These are phyloP conservation scores for Actinomortierella ambigua DNA, from an alignment of 371 early-diverging fungal genomes.

Conservation along the genomic window DNA sequence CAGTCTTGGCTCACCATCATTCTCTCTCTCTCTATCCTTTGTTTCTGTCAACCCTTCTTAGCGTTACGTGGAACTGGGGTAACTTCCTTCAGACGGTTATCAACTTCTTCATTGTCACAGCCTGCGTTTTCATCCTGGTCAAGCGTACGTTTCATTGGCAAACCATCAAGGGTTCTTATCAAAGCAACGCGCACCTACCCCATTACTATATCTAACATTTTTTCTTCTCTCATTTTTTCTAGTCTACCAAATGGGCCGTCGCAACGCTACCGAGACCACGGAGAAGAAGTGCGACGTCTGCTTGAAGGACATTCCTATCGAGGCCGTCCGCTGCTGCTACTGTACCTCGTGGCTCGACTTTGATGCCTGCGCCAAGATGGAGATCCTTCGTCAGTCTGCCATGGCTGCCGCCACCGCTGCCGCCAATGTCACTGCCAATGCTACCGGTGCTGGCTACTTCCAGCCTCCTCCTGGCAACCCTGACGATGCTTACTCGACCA, in stretches of 20 bases:
- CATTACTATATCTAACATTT: neutral
- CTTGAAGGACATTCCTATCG: constrained; percentile 11
- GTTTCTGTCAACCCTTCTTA: neutral
- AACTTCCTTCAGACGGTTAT: constrained; percentile 42
- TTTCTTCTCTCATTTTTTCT: neutral
- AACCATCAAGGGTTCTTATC: neutral
- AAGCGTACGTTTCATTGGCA: constrained; percentile 13
- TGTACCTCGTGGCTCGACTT: constrained; percentile 42
- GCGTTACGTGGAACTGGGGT: constrained; percentile 41
- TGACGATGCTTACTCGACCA: no score
- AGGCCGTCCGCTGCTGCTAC: constrained; percentile 22
- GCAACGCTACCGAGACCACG: constrained; percentile 5
- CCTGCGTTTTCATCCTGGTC: constrained; percentile 36
- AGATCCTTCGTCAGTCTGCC: no score
- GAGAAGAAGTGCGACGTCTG: constrained; percentile 41
- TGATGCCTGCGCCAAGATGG: constrained; percentile 22
- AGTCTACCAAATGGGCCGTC: constrained; percentile 36
- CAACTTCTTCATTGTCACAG: constrained; percentile 39
- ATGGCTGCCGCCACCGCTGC: no score
- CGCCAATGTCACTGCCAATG: no score
- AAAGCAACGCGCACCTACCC: neutral
- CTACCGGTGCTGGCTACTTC: no score
- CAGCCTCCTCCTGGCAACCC: no score
- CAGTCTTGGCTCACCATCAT: no score
- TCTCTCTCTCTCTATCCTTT: no score